These are phyloP conservation scores for Auriculariales sp. DNA, from an alignment of 768 basidiomycete species.

Conservation along the genomic window DNA sequence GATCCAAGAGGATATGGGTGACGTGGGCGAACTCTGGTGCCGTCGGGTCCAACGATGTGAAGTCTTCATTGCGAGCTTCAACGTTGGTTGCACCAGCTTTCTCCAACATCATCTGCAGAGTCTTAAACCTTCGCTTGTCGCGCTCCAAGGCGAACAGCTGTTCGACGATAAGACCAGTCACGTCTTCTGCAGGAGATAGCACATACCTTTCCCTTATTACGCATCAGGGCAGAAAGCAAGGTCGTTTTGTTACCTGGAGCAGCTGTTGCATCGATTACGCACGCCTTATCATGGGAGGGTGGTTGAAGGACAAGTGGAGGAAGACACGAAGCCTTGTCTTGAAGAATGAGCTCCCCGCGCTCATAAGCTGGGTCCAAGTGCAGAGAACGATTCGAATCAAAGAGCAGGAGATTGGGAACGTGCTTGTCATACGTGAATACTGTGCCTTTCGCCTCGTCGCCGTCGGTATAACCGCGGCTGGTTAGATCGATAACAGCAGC, in stretches of 20 bases:
- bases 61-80: conserved; percentile 62
- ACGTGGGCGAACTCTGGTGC: conserved; percentile 35
- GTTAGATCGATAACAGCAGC: conserved; percentile 47
- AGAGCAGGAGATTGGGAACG: conserved; percentile 67
- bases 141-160: conserved; percentile 83
- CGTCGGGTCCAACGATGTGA: conserved; percentile 59
- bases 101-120: conserved; percentile 73
- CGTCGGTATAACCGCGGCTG: conserved; percentile 38
- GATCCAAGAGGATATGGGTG: conserved; percentile 88
- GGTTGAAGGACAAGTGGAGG: conserved; percentile 80
- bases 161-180: neutral
- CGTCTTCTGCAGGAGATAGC: neutral
- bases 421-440: conserved; percentile 65
- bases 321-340: conserved; percentile 98
- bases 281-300: conserved; percentile 32
- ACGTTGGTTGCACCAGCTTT: conserved; percentile 77
- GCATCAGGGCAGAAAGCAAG: conserved; percentile 80
- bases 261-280: conserved; percentile 86
- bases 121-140: conserved; percentile 67
- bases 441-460: conserved; percentile 21
- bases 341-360: conserved; percentile 74
- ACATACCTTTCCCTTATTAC: conserved; percentile 62
- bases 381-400: conserved; percentile 49
- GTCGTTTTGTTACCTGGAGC: conserved; percentile 98
- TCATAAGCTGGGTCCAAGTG: conserved; percentile 60